Base-by-base conservation (phyloP, 805 yeast species). In the Metschnikowia anglica region DNA sequence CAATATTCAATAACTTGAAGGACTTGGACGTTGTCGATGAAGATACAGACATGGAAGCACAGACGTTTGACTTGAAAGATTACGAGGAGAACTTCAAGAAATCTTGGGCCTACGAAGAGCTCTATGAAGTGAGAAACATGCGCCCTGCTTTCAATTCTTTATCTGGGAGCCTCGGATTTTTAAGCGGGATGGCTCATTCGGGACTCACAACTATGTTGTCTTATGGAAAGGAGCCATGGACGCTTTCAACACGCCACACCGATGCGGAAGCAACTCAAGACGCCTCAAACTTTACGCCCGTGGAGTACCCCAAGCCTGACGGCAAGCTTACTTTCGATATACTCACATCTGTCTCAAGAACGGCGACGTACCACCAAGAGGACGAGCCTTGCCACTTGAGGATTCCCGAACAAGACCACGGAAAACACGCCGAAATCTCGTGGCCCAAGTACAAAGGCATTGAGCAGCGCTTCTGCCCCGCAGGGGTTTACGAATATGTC, bases 401-500 rank as follows among this genome's bases (percentile, higher is more conserved):
- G 52, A 59, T 71, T 12, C 75, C 74, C 56, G 72, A 76, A 9
- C 88, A 83, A 61, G 81, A 83, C 55, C 59, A 77, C 53, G 70
- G 75, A 19, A 70, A 76, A 52, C 97, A 91, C 63, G 80, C 95
- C 0, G 73, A 75, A 30, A 66, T 62, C 11, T 70, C 88, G 19
- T 93, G 77, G 66, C 89, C 91, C 10, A 80, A 74, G 51, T 93
- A 70, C 69, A 72, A 86, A 62, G 99, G 99, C 16, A 74, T 93
- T 16, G 99, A 93, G 64, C 83, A 80, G 58, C 73, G 95, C 48
- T 93, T 93, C 72, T 93, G 99, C 59, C 99, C 99, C 3, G 99
- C 99, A 17, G 99, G 99, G 18, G 99, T 93, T 10, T 93, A 93
- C 64, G 99, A 93, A 67, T 93, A 88, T 58, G 61, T 81, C n/a